Conservation (phyloP, 177 flowering plant genomes). For the Vitis hybrid region DNA sequence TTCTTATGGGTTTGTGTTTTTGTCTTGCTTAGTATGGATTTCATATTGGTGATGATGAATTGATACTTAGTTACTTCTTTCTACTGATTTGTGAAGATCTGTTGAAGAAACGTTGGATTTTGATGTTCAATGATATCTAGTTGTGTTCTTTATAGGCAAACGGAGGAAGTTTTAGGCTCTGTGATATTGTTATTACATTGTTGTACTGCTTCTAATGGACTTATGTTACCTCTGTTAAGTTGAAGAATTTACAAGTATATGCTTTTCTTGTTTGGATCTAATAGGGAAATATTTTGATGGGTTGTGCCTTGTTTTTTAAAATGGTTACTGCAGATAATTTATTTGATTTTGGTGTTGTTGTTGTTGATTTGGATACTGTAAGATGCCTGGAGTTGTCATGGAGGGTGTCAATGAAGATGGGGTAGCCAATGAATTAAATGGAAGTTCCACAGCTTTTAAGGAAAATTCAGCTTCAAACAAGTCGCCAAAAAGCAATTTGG, state of each 20-base stretch:
- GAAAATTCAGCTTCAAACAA: conserved; percentile 30
- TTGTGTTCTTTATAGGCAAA: conserved; percentile 1
- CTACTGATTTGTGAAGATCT: conserved; percentile 12
- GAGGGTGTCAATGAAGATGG: conserved; percentile 50
- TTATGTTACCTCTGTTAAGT: not conserved
- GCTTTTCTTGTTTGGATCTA: conserved; percentile 10
- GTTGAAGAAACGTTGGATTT: not conserved
- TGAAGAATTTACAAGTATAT: not conserved
- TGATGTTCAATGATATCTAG: not conserved
- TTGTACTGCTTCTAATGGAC: not conserved
- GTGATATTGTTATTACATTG: not conserved
- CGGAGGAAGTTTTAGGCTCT: not conserved
- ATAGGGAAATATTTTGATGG: not conserved
- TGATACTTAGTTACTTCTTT: not conserved
- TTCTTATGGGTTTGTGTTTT: conserved; percentile 10
- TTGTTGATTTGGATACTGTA: conserved; percentile 14
- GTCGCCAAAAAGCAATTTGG: conserved; percentile 32
- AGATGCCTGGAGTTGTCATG: conserved; percentile 71
- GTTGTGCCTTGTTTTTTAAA: not conserved
- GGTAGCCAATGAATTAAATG: conserved; percentile 35
- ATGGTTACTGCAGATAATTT: conserved; percentile 19
- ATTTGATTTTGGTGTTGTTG: conserved; percentile 9
- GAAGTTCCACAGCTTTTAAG: conserved; percentile 28
- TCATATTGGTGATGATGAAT: not conserved
- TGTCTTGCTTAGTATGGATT: not conserved